phyloP scores from a whole-genome alignment of 768 basidiomycete genomes.

The Boletales sp. region DNA sequence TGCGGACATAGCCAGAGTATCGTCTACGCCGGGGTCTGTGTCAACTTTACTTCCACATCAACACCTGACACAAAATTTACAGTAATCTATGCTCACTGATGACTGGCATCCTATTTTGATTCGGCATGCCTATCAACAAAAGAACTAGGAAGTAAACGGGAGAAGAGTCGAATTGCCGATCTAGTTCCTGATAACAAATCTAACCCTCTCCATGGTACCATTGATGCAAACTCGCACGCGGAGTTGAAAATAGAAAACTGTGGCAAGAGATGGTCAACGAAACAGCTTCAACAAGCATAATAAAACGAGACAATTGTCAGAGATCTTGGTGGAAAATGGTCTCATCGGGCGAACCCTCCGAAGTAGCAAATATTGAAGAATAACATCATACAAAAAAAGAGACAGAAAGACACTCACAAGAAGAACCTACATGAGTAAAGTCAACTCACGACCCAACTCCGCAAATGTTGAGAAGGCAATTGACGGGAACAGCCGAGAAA shows the following conservation, averaged over 20 bases:
- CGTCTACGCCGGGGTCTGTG: constrained; percentile 86
- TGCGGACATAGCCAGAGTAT: constrained; percentile 70
- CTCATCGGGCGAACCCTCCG: constrained; percentile 58
- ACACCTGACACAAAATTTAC: neutral
- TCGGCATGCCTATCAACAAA: constrained; percentile 15
- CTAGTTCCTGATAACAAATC: neutral
- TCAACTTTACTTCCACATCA: constrained; percentile 51
- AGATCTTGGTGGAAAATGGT: constrained; percentile 69
- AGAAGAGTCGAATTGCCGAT: neutral
- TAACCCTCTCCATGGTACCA: neutral
- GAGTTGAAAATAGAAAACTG: neutral
- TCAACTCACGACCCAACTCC: neutral
- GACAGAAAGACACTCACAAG: constrained; percentile 15
- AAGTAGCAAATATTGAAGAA: constrained; percentile 65
- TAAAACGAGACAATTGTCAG: constrained; percentile 36
- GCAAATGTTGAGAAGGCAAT: neutral
- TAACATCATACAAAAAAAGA: constrained; percentile 37
- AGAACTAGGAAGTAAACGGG: neutral
- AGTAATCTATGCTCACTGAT: constrained; percentile 51
- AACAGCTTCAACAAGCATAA: neutral
- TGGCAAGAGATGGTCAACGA: constrained; percentile 6
- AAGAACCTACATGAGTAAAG: neutral
- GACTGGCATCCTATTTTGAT: constrained; percentile 44
- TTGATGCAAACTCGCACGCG: too few species aligned
- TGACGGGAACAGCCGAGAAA: constrained; percentile 35